phyloP scores from a whole-genome alignment of 2,329 filamentous ascomycete genomes.

The Coniochaeta sp. region DNA sequence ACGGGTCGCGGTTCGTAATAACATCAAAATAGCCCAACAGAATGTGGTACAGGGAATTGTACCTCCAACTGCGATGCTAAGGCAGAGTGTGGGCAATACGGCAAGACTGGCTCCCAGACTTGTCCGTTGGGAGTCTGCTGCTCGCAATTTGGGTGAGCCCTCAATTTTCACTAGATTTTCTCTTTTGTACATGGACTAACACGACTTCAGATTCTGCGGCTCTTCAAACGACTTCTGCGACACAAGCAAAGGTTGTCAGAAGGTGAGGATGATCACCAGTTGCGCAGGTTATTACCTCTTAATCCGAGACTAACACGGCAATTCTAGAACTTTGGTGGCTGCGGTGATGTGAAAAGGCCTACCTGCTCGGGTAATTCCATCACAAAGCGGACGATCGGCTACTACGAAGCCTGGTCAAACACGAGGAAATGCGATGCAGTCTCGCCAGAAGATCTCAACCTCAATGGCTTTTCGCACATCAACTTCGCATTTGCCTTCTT shows the following conservation, averaged over 20 bases:
- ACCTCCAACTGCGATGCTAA: constrained; percentile 25
- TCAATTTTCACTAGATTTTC: background rate
- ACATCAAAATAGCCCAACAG: constrained; percentile 3
- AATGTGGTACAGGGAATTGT: background rate
- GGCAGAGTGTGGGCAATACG: constrained; percentile 25
- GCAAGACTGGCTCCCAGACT: constrained; percentile 8
- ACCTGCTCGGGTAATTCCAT: background rate
- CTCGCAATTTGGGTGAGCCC: too few relatives aligned
- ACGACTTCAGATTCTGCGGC: background rate
- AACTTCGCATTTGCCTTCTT: constrained; percentile 26
- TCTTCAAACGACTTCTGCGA: background rate
- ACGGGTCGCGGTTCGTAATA: background rate
- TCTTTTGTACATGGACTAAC: background rate
- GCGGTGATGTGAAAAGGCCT: background rate
- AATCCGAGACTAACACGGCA: too few relatives aligned
- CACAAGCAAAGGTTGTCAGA: too few relatives aligned
- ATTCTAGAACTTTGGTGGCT: background rate
- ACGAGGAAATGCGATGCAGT: background rate
- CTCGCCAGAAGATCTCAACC: background rate
- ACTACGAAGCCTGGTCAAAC: background rate
- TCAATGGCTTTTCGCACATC: constrained; percentile 16
- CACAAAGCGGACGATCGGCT: background rate
- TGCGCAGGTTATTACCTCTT: too few relatives aligned
- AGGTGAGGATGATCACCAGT: too few relatives aligned
- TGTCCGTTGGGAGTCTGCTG: too few relatives aligned